These are phyloP conservation scores for Salix exigua DNA, from an alignment of 345 rosid genomes.

Conservation along the genomic window DNA sequence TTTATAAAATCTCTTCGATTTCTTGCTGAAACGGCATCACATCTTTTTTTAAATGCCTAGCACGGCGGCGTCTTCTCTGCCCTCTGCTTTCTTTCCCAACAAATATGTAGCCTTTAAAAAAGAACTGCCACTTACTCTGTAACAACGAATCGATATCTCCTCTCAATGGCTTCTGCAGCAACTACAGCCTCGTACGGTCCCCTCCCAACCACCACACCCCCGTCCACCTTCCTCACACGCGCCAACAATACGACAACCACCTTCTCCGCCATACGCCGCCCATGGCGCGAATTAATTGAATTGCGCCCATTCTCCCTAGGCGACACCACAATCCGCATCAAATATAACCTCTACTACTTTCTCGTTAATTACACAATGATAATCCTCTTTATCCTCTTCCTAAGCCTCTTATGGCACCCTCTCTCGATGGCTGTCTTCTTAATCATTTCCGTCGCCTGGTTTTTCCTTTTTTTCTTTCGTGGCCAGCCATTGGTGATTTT, in stretches of 20 bases:
- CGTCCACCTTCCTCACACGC: conserved; percentile 26
- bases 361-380: conserved; percentile 60
- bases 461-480: conserved; percentile 59
- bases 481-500: conserved; percentile 40
- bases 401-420: conserved; percentile 73
- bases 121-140: background rate
- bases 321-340: conserved; percentile 44
- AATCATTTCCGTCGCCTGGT: conserved; percentile 51
- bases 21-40: background rate
- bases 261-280: conserved; percentile 51
- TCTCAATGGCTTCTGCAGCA: conserved; percentile 22
- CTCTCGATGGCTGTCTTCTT: conserved; percentile 57
- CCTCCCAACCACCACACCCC: conserved; percentile 13
- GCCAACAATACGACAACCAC: conserved; percentile 23
- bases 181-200: conserved; percentile 14
- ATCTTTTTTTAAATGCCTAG: background rate
- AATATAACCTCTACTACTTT: conserved; percentile 51
- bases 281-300: conserved; percentile 47
- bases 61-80: background rate
- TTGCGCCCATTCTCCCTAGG: conserved; percentile 40
- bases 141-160: background rate
- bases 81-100: background rate
- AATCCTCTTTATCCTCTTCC: conserved; percentile 45
- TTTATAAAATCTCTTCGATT: background rate
- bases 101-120: background rate